Evolutionary conservation across 2,329 filamentous ascomycete species (phyloP).

Genomic region (Penicillium oxalicum): DNA sequence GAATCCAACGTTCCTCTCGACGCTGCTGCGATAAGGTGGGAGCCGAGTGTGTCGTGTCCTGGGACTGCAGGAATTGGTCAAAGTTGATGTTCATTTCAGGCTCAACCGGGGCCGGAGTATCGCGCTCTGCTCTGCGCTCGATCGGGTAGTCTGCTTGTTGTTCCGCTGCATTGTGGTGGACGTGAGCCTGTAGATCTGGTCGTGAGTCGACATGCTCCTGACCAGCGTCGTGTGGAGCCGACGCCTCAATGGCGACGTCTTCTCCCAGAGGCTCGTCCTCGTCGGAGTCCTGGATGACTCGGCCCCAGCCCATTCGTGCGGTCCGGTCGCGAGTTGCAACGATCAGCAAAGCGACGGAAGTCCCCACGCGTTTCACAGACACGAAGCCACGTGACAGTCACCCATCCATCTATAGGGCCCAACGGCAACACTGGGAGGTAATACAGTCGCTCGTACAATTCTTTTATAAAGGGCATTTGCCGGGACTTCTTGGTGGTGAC

Average conservation of each 20-base stretch:
- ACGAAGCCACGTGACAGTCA: conserved; percentile 8
- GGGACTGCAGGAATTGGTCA: conserved; percentile 34
- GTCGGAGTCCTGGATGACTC: conserved; percentile 43
- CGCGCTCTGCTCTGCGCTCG: conserved; percentile 2
- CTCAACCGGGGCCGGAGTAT: conserved; percentile 8
- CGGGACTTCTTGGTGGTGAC: no score
- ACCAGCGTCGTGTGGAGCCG: conserved; percentile 16
- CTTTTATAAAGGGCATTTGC: no score
- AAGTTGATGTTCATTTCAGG: conserved; percentile 31
- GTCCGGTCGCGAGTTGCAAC: conserved; percentile 4
- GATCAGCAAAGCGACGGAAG: not conserved
- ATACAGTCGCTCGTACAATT: no score
- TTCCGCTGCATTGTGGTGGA: conserved; percentile 8
- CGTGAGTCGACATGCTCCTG: conserved; percentile 13
- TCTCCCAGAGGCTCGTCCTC: conserved; percentile 35
- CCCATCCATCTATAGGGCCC: no score
- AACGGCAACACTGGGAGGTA: no score
- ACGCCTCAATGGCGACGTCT: conserved; percentile 16
- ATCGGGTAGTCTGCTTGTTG: conserved; percentile 8
- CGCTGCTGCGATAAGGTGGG: conserved; percentile 29
- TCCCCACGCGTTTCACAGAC: conserved; percentile 8
- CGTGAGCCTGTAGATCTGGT: conserved; percentile 1
- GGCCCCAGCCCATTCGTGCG: conserved; percentile 29
- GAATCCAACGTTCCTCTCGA: conserved; percentile 33
- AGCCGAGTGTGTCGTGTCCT: conserved; percentile 13